Conservation (phyloP, 805 yeast genomes). For the Lipomyces spencermartinsiae region DNA sequence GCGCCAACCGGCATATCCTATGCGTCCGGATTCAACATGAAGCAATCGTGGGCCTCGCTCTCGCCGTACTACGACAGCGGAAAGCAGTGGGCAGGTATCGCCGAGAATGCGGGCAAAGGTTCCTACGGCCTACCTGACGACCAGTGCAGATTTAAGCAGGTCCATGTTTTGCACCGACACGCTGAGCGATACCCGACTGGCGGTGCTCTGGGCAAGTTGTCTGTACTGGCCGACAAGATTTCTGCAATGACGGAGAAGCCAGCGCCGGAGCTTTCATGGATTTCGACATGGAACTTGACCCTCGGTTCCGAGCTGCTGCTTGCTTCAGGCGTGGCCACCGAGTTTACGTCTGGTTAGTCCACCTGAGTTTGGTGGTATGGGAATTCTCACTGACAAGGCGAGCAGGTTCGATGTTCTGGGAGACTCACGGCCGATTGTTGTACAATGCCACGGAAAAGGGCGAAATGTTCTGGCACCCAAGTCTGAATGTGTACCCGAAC, state of each 20-base stretch:
- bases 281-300: conserved; percentile 46
- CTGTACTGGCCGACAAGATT: conserved; percentile 47
- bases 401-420: conserved; percentile 50
- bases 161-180: conserved; percentile 74
- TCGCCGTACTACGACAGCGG: conserved; percentile 51
- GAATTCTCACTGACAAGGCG: neutral
- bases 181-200: conserved; percentile 77
- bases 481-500: conserved; percentile 44
- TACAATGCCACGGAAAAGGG: conserved; percentile 44
- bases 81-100: conserved; percentile 45
- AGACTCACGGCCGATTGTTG: conserved; percentile 50
- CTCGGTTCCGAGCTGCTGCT: conserved; percentile 47
- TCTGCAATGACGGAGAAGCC: conserved; percentile 41
- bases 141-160: conserved; percentile 65
- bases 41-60: conserved; percentile 51
- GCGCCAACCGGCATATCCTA: conserved; percentile 49
- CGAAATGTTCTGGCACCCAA: conserved; percentile 42
- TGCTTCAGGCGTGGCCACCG: conserved; percentile 49
- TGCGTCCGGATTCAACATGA: conserved; percentile 48
- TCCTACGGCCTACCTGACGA: conserved; percentile 44
- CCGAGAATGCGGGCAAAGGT: conserved; percentile 41
- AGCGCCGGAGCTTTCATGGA: conserved; percentile 44
- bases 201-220: conserved; percentile 51
- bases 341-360: conserved; percentile 44
- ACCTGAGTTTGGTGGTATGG: too few species aligned